Percentiles rank a stretch among this genome's conserved stretches.
phyloP scores from a whole-genome alignment of 805 yeast species.

The Wickerhamomyces sydowiorum region DNA sequence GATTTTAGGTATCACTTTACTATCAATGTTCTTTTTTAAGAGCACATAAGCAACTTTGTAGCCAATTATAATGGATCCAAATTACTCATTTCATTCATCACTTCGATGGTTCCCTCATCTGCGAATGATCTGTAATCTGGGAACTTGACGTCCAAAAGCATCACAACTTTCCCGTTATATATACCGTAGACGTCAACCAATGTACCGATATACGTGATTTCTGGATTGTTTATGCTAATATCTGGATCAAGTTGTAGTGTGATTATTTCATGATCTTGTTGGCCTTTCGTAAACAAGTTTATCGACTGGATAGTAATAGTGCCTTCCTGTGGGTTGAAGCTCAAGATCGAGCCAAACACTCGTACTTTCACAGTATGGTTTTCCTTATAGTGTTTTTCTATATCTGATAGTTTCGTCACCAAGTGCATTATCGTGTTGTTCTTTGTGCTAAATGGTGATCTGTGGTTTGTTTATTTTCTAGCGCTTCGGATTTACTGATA shows the following conservation, averaged over 20 bases:
- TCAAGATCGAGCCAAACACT: constrained; percentile 15
- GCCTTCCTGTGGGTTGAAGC: constrained; percentile 11
- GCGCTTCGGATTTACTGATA: too few species aligned
- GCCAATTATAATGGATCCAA: background rate
- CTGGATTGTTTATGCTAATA: constrained; percentile 7
- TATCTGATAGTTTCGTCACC: constrained; percentile 7
- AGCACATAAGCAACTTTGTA: too few species aligned
- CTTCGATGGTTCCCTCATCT: background rate
- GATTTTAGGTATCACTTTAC: too few species aligned
- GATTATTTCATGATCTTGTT: constrained; percentile 1
- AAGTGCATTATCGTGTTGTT: constrained; percentile 12
- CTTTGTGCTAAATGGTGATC: too few species aligned
- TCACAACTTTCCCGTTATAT: constrained; percentile 9
- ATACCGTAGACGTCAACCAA: constrained; percentile 13
- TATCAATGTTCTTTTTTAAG: too few species aligned
- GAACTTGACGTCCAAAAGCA: constrained; percentile 4
- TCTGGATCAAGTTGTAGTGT: constrained; percentile 7
- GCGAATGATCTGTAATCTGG: constrained; percentile 1
- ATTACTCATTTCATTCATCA: constrained; percentile 1
- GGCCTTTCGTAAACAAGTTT: constrained; percentile 6
- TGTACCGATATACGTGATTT: constrained; percentile 14
- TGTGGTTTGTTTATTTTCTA: background rate
- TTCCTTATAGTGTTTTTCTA: constrained; percentile 2
- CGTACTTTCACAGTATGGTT: constrained; percentile 15
- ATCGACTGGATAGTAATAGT: constrained; percentile 11